phyloP scores from a whole-genome alignment of 208 protist genomes.

The Baffinella frigidus region DNA sequence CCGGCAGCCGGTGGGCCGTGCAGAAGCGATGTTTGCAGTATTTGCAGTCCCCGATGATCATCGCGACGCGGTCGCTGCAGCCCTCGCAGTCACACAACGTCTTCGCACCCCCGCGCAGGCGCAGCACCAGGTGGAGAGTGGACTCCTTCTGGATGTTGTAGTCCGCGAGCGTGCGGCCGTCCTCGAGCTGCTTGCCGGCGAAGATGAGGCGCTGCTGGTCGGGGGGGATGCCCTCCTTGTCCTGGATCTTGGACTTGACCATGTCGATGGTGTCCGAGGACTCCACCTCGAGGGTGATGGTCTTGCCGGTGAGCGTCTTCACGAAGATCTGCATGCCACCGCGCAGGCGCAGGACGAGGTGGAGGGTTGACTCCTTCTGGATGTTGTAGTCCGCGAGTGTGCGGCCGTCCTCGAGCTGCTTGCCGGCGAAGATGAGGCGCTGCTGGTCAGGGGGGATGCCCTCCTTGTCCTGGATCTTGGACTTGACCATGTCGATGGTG shows the following conservation, averaged over 20 bases:
- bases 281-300: conserved; percentile 88
- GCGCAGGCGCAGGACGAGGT: conserved; percentile 63
- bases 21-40: conserved; percentile 73
- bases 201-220: conserved; percentile 85
- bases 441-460: conserved; percentile 77
- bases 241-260: conserved; percentile 89
- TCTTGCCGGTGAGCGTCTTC: conserved; percentile 79
- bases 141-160: conserved; percentile 93
- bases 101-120: conserved; percentile 77
- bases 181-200: conserved; percentile 85
- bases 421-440: conserved; percentile 76
- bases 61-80: conserved; percentile 66
- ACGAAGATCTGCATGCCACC: conserved; percentile 71
- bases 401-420: conserved; percentile 76
- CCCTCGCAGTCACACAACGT: conserved; percentile 69
- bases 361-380: conserved; percentile 74
- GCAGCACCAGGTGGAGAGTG: conserved; percentile 83
- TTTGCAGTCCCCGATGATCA: conserved; percentile 76
- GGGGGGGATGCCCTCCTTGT: conserved; percentile 87
- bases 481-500: conserved; percentile 78
- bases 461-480: conserved; percentile 90
- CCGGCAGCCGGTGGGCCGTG: conserved; percentile 70
- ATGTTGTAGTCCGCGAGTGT: conserved; percentile 83
- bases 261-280: conserved; percentile 89
- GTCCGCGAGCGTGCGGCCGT: conserved; percentile 84